Evolutionary conservation across 2,329 filamentous ascomycete genomes (phyloP), one percentile per base, ranked within the genome.

Genomic region (Cadophora sp.): DNA sequence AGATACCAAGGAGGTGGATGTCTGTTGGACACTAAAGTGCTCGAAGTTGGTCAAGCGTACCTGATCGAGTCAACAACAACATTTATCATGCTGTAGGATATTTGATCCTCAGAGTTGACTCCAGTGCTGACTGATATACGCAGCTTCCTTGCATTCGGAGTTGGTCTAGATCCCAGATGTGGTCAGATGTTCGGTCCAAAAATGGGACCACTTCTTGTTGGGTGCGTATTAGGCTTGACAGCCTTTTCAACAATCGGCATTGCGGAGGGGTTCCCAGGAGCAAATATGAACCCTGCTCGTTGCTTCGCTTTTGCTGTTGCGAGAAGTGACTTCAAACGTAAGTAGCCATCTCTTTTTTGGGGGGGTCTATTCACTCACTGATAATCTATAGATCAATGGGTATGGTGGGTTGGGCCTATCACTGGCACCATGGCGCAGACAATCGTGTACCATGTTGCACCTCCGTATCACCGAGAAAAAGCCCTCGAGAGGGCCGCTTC

Each of bases 121-220:
- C 14, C 1, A 2, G 1, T 16, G 24, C 64, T 69, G 50, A 70
- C 45, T 6, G 4, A 24, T 14, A 13, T 1, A 20, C 2, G 13
- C 13, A 76, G 72, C 0, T 82, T 85, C 64, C 76, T 86, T 6
- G 80, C 83, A 0, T 87, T 87, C 69, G 84, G 85, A 0, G 81
- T 85, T 2, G 85, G 82, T 9, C 72, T 87, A 4, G 84, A 87
- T 73, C 84, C 85, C 0, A 74, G 84, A 20, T 84, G 86, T 70
- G 78, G 76, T 0, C 76, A 81, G 36, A 78, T 82, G 1, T 83
- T 85, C 67, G 84, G 84, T 0, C 83, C 83, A 7, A 80, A 83
- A 0, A 72, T 85, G 3, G 80, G 80, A 0, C 83, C 85, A 0
- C 81, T 84, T 30, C 74, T 87, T 8, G 83, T 86, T 1, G 81